These are phyloP conservation scores for Friedmanniomyces simplex DNA, from an alignment of 495 filamentous ascomycete genomes.

Conservation along the genomic window DNA sequence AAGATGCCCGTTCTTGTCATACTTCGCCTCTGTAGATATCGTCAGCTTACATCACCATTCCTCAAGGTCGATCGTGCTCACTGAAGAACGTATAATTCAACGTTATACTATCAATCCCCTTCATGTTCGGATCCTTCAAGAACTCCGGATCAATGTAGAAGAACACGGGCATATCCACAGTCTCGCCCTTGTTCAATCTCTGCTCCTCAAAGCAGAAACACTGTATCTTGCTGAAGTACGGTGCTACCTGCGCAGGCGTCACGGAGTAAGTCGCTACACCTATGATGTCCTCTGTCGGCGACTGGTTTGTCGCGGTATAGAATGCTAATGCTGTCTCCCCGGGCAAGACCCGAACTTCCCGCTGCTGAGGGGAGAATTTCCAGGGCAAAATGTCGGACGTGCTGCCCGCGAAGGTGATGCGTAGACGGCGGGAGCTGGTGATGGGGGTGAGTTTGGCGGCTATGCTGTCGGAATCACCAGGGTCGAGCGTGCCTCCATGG, in stretches of 20 bases:
- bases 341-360: slow-evolving; percentile 88
- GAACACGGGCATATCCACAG: slow-evolving; percentile 99
- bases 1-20: slow-evolving; percentile 35
- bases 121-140: slow-evolving; percentile 83
- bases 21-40: slow-evolving; percentile 29
- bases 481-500: slow-evolving; percentile 45
- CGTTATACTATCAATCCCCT: slow-evolving; percentile 85
- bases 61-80: slow-evolving; percentile 38
- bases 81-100: slow-evolving; percentile 98
- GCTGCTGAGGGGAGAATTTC: slow-evolving; percentile 95
- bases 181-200: slow-evolving; percentile 86
- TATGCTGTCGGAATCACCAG: slow-evolving; percentile 43
- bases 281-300: slow-evolving; percentile 79
- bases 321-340: slow-evolving; percentile 97
- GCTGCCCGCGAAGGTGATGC: slow-evolving; percentile 90
- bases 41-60: neutral
- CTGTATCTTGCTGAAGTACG: slow-evolving; percentile 99
- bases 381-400: slow-evolving; percentile 92
- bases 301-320: slow-evolving; percentile 91
- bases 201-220: slow-evolving; percentile 99
- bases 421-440: slow-evolving; percentile 69
- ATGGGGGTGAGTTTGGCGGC: slow-evolving; percentile 67
- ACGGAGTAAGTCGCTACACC: slow-evolving; percentile 97
- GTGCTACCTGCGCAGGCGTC: slow-evolving; percentile 88
- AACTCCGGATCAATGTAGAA: slow-evolving; percentile 98